Evolutionary conservation across 768 basidiomycete genomes (phyloP), one percentile per base, ranked within the genome.

Genomic region (Rhizopogon vulgaris): DNA sequence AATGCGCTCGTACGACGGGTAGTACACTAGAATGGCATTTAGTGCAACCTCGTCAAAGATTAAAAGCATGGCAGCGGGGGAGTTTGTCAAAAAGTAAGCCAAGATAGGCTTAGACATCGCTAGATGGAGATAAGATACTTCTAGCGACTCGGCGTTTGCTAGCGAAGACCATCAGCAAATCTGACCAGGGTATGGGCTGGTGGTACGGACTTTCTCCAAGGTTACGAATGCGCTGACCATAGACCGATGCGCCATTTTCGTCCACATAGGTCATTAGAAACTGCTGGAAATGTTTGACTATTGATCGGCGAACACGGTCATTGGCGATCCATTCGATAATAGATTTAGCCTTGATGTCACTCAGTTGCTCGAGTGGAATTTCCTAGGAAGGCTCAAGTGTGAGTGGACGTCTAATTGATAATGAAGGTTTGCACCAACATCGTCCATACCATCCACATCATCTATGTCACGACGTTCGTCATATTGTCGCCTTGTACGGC

Each of bases 271-370:
- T 95, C 82, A 94, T 90, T 51, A 99, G 74, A 71, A 99, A 99
- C 59, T 92, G 84, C 41, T 90, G 82, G 77, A 99, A 98, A 68
- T 97, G 91, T 56, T 86, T 83, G 59, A 89, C 80, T 56, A 99
- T 93, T 0, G 94, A 87, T 50, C 90, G 79, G 58, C 88, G 83
- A 58, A 98, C 95, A 38, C 90, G 83, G 52, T 94, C 92, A 52
- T 87, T 86, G 15, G 91, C 87, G 60, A 98, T 94, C 96, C 96
- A 99, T 69, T 98, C 96, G 22, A 89, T 87, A 52, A 99, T 93
- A 11, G 91, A 94, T 63, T 94, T 92, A 37, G 94, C 92, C 65
- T 98, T 97, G 74, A 99, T 94, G 64, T 99, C 96, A 54, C 91
- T 90, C 9, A 99, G 76, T 72, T 99, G 92, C 65, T 98, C 95